Evolutionary conservation across 805 yeast genomes (phyloP).

Genomic region (Scheffersomyces lignosus): DNA sequence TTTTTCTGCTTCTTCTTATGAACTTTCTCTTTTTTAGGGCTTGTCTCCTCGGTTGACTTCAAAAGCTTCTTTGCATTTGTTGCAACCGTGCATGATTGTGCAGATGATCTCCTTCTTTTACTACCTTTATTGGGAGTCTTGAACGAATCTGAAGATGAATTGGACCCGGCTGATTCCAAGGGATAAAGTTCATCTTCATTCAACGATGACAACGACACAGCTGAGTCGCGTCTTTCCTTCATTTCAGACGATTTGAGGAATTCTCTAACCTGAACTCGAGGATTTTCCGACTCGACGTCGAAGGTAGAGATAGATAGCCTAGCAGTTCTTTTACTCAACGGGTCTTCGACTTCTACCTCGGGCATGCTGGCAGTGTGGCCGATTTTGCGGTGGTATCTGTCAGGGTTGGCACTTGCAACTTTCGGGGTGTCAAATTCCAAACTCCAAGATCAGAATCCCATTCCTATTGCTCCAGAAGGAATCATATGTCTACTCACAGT

Average conservation of each 20-base stretch:
- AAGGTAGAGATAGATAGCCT: conserved; percentile 25
- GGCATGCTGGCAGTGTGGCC: background rate
- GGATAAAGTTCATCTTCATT: conserved; percentile 20
- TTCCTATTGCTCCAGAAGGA: no score
- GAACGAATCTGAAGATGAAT: background rate
- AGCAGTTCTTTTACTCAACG: conserved; percentile 24
- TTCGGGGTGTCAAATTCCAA: no score
- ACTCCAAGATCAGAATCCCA: no score
- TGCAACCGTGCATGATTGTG: conserved; percentile 19
- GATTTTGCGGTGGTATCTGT: no score
- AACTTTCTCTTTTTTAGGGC: conserved; percentile 17
- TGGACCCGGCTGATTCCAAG: conserved; percentile 16
- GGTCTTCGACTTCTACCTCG: conserved; percentile 11
- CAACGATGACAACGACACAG: conserved; percentile 21
- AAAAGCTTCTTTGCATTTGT: background rate
- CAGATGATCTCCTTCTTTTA: conserved; percentile 42
- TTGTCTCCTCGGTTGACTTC: conserved; percentile 7
- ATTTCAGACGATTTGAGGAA: conserved; percentile 6
- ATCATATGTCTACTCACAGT: no score
- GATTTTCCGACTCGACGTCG: conserved; percentile 17
- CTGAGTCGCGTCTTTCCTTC: conserved; percentile 21
- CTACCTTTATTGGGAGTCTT: conserved; percentile 3
- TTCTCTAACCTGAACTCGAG: conserved; percentile 18
- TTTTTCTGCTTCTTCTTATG: conserved; percentile 35
- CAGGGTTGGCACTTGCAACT: no score